Base-by-base conservation (phyloP, 1,284 basidiomycete genomes). In the Sanghuangporus sanghuang region DNA sequence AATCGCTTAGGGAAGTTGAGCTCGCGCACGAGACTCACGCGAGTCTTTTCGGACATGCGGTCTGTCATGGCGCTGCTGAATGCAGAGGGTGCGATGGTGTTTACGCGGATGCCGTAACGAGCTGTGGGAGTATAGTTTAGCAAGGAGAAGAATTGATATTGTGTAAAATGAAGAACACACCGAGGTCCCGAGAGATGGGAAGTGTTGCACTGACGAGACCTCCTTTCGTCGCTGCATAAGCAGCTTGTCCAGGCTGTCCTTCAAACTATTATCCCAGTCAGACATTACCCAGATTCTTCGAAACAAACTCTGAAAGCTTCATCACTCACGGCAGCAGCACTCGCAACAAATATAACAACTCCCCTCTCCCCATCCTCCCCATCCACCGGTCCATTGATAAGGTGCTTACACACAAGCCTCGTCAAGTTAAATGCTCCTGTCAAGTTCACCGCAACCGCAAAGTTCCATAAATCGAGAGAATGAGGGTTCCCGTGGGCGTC, bases 371-470 rank as follows among this genome's bases (percentile, higher is more conserved):
- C 81, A 66, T 85, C 83, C 0, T 67, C 56, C 0, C 77, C 75
- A 68, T 83, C 81, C 2, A 81, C 78, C 1, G 74, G 70, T 42
- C 79, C 78, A 18, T 76, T 73, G 16, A 80, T 73, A 35, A 85
- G 73, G 66, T 84, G 76, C 65, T 80, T 75, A 64, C 82, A 73
- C 27, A 75, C 81, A 21, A 83, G 71, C n/a, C 83, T 74, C 14
- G 81, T 81, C 46, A 85, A 74, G 67, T 85, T 81, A 73, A 85
- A 84, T 1, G 79, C 75, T 38, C 82, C 83, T 1, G 81, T 80
- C 21, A 84, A 71, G 66, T 85, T 85, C 42, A 85, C 78, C 8
- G 71, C 77, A 9, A 85, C 66, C 2, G 77, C 75, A 62, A 82
- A 79, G 57, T 85, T 74, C 81, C 82, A 85, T 0, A 81, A 67